Percentiles rank a stretch among this genome's conserved stretches.
Evolutionary conservation across 352 stramenopile species (phyloP).

Genomic region (Globisporangium okanoganense): DNA sequence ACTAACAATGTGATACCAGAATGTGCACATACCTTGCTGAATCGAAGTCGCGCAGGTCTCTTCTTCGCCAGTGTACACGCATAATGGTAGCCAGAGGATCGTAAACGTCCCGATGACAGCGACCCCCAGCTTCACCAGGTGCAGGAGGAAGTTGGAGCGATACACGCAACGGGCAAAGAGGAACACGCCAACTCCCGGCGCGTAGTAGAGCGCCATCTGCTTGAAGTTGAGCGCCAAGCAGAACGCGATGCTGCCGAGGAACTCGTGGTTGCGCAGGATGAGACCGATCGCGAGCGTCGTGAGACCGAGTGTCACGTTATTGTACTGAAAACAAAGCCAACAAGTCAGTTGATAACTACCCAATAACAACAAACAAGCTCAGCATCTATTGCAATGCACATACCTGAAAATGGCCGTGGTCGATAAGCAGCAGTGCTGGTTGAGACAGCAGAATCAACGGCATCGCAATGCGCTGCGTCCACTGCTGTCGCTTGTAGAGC

Average conservation of each 20-base stretch:
- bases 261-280: slow-evolving; percentile 73
- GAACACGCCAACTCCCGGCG: slow-evolving; percentile 91
- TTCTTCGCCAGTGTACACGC: slow-evolving; percentile 33
- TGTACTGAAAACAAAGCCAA: slow-evolving; percentile 78
- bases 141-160: slow-evolving; percentile 37
- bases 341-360: neutral
- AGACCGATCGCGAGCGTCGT: slow-evolving; percentile 63
- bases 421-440: slow-evolving; percentile 92
- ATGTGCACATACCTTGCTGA: slow-evolving; percentile 45
- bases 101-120: slow-evolving; percentile 90
- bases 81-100: slow-evolving; percentile 91
- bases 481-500: slow-evolving; percentile 43
- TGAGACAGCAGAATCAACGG: slow-evolving; percentile 74
- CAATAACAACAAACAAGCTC: no score
- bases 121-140: slow-evolving; percentile 69
- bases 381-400: neutral
- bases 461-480: slow-evolving; percentile 59
- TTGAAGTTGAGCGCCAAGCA: slow-evolving; percentile 97
- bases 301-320: slow-evolving; percentile 96
- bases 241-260: slow-evolving; percentile 86
- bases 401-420: slow-evolving; percentile 99
- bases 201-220: slow-evolving; percentile 99
- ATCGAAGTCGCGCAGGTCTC: slow-evolving; percentile 59
- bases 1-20: no score
- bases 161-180: slow-evolving; percentile 89